These are phyloP conservation scores for Hypseocharis bilobata DNA, from an alignment of 441 rosid species.

Conservation along the genomic window DNA sequence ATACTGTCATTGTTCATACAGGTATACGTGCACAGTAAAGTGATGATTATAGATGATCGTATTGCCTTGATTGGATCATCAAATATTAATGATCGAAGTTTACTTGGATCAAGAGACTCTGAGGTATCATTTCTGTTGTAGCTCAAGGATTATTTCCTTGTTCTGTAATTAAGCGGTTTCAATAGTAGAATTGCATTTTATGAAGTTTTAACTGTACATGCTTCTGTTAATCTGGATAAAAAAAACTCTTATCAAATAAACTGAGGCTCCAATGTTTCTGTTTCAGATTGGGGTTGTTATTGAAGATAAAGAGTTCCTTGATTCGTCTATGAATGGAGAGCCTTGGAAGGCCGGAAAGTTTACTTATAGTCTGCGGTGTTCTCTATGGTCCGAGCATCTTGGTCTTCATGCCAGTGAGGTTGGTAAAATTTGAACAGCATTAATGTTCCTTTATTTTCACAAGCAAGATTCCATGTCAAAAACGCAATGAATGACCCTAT, in stretches of 20 bases:
- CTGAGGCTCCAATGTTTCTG: slow-evolving; percentile 10
- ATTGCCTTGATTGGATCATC: slow-evolving; percentile 80
- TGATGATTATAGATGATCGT: slow-evolving; percentile 82
- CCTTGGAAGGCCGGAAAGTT: slow-evolving; percentile 95
- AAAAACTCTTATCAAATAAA: background rate
- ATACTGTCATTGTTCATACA: slow-evolving; percentile 26
- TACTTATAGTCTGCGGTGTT: slow-evolving; percentile 67
- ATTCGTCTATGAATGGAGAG: slow-evolving; percentile 79
- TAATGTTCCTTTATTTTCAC: background rate
- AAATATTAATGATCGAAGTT: slow-evolving; percentile 89
- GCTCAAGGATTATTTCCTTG: background rate
- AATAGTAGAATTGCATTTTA: too few relatives aligned
- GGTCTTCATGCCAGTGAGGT: slow-evolving; percentile 79
- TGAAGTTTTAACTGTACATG: too few relatives aligned
- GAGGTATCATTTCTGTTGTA: slow-evolving; percentile 44
- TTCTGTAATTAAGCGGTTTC: slow-evolving; percentile 1
- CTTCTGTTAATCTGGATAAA: too few relatives aligned
- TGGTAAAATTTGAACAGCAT: slow-evolving; percentile 23
- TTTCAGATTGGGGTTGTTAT: slow-evolving; percentile 74
- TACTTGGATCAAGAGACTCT: slow-evolving; percentile 96
- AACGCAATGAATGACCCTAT: too few relatives aligned
- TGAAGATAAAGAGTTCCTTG: slow-evolving; percentile 78
- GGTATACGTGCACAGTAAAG: slow-evolving; percentile 95
- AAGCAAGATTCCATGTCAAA: too few relatives aligned
- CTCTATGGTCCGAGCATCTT: slow-evolving; percentile 96